Evolutionary conservation across 2,329 filamentous ascomycete species (phyloP).

Genomic region (Eutypella sp.): DNA sequence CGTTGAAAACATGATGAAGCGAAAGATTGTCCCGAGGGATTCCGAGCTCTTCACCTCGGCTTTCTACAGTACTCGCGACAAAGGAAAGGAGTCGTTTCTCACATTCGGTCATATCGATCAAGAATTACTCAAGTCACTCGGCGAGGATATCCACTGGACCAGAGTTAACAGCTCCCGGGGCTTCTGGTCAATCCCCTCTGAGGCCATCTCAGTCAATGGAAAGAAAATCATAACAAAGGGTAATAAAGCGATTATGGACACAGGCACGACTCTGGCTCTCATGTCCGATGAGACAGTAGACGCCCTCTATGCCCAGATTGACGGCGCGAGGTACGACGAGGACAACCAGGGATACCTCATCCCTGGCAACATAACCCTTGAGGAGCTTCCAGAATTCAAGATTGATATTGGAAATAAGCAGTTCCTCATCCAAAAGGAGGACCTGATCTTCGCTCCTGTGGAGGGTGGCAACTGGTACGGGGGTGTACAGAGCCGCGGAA

Average conservation of each 20-base stretch:
- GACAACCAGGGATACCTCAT: constrained; percentile 59
- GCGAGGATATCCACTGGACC: constrained; percentile 53
- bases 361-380: constrained; percentile 45
- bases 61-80: constrained; percentile 52
- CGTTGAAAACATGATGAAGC: constrained; percentile 63
- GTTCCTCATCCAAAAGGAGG: constrained; percentile 58
- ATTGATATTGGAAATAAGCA: constrained; percentile 58
- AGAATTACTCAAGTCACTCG: constrained; percentile 49
- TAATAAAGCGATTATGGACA: constrained; percentile 67
- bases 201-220: constrained; percentile 53
- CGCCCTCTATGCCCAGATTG: constrained; percentile 59
- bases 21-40: constrained; percentile 39
- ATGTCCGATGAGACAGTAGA: constrained; percentile 57
- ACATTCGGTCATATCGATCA: constrained; percentile 70
- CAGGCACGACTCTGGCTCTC: constrained; percentile 64
- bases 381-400: constrained; percentile 54
- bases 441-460: constrained; percentile 53
- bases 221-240: constrained; percentile 41
- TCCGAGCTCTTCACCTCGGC: constrained; percentile 60
- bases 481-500: constrained; percentile 59
- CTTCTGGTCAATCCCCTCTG: constrained; percentile 63
- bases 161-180: constrained; percentile 59
- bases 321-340: constrained; percentile 52
- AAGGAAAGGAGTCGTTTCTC: constrained; percentile 54
- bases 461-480: constrained; percentile 53